Evolutionary conservation across 345 rosid genomes (phyloP), one percentile per base, ranked within the genome.

Genomic region (Gossypium raimondii): DNA sequence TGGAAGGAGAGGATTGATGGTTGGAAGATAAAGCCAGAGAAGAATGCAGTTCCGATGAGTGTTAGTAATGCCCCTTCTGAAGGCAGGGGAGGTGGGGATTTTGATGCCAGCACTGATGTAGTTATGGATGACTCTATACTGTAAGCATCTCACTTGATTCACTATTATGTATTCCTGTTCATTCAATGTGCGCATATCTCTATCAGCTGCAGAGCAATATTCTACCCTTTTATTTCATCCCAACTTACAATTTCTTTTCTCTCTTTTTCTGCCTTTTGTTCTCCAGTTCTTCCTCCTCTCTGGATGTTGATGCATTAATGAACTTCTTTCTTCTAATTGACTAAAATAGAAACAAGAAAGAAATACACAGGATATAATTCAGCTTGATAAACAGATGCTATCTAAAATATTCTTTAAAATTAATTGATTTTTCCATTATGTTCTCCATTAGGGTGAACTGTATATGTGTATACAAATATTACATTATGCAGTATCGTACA

Each of bases 1-100:
- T 91, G 97, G 97, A 91, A 89, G 80, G 93, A 91, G 87, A 88
- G 97, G 84, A 90, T 95, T 81, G 97, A 95, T 78, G 97, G 97
- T 73, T 95, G 97, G 99, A 95, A 91, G 80, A 87, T 89, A 94
- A 95, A 93, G 87, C 98, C 91, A 78, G 98, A 95, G 69, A 95
- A 93, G 83, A 91, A 85, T 78, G 90, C 76, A 59, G 80, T 73
- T 79, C 96, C 94, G 56, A 87, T 92, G 87, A 94, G 90, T 80
- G 86, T 89, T 70, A 89, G 87, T 52, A 94, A 86, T 74, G 88
- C 97, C 78, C 80, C 94, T 76, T 95, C 97, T 38, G 99, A 95
- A 78, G 0, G n/a, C 53, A 91, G 98, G 81, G 98, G 97, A 63
- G 90, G 82, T 77, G 98, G 87, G 75, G 97, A 95, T 83, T 90